phyloP scores from a whole-genome alignment of 352 stramenopile genomes.

The Globisporangium nunn region DNA sequence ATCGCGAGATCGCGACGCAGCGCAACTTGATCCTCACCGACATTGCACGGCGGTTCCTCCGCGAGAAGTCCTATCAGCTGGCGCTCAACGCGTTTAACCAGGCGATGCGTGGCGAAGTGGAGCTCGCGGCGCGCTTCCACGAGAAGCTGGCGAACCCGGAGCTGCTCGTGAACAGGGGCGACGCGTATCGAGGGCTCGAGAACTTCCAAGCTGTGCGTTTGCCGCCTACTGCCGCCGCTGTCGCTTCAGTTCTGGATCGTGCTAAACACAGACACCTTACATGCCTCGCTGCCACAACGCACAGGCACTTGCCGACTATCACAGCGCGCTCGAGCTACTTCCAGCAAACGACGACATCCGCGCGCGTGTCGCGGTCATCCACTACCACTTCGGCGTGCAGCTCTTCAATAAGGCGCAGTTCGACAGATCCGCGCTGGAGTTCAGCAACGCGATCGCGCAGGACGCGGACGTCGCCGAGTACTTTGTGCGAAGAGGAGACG shows the following conservation, averaged over 20 bases:
- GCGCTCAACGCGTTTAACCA: slow-evolving; percentile 79
- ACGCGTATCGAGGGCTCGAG: slow-evolving; percentile 60
- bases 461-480: slow-evolving; percentile 51
- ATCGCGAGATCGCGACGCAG: slow-evolving; percentile 58
- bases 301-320: slow-evolving; percentile 74
- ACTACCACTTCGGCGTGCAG: slow-evolving; percentile 78
- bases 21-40: slow-evolving; percentile 75
- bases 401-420: slow-evolving; percentile 73
- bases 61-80: slow-evolving; percentile 52
- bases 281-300: background rate
- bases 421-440: slow-evolving; percentile 71
- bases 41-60: slow-evolving; percentile 47
- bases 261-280: background rate
- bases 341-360: slow-evolving; percentile 42
- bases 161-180: slow-evolving; percentile 60
- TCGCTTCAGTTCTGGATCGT: background rate
- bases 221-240: background rate
- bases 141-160: slow-evolving; percentile 40
- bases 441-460: slow-evolving; percentile 44
- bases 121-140: slow-evolving; percentile 37
- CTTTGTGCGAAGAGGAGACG: slow-evolving; percentile 62
- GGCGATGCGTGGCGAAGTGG: slow-evolving; percentile 49
- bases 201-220: slow-evolving; percentile 63
- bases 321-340: slow-evolving; percentile 54
- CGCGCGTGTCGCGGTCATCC: slow-evolving; percentile 59